These are phyloP conservation scores for Psilocybe cyanescens DNA, from an alignment of 768 basidiomycete genomes.

Conservation along the genomic window DNA sequence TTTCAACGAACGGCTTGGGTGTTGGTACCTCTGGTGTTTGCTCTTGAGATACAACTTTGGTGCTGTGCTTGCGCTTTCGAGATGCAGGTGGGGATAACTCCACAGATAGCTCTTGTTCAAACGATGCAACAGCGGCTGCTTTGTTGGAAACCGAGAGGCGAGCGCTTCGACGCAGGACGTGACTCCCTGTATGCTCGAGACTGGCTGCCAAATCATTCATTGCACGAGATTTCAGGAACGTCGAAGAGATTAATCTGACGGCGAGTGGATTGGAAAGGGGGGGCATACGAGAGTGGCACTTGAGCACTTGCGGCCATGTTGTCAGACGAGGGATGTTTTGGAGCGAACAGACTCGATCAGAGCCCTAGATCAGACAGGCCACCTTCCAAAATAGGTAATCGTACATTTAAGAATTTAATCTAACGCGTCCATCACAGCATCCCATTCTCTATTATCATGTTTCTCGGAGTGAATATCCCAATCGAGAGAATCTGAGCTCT, in stretches of 20 bases:
- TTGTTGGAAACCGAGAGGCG: neutral
- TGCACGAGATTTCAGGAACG: neutral
- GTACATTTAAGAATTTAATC: neutral
- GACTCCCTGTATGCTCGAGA: neutral
- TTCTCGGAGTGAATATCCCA: too few species aligned
- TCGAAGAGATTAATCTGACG: neutral
- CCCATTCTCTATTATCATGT: too few species aligned
- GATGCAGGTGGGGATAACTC: neutral
- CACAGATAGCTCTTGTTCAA: neutral
- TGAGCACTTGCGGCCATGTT: neutral
- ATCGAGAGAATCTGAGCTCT: too few species aligned
- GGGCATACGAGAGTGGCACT: neutral
- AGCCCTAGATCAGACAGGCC: conserved; percentile 1
- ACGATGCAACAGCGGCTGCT: neutral
- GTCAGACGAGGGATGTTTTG: conserved; percentile 1
- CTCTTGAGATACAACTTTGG: neutral
- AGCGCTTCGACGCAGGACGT: conserved; percentile 2
- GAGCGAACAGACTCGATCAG: neutral
- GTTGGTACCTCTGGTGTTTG: neutral
- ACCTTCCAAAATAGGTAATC: neutral
- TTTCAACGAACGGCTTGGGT: neutral
- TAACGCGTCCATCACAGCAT: neutral
- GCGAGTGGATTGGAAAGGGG: neutral
- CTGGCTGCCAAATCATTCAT: neutral
- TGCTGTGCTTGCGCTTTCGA: conserved; percentile 1